Base-by-base conservation (phyloP, 192 early-diverging fungal species). In the Coemansia sp. region DNA sequence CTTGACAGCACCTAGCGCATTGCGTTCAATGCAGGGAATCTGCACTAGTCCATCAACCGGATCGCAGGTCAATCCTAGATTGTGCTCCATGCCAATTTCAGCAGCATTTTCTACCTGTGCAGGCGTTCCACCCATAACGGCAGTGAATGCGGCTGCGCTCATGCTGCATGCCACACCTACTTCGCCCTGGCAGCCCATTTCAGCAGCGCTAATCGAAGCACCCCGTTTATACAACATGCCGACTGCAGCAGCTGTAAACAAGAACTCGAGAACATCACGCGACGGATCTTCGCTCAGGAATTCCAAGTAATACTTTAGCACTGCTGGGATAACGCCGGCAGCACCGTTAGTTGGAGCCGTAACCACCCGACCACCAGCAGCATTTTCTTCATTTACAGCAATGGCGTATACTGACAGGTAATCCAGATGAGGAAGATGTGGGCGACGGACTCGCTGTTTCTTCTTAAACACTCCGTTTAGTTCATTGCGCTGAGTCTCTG, bases 101-200 rank as follows among this genome's bases (percentile, higher is more conserved):
- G 95, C 95, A 0, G 93, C 92, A 57, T 97, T 94, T 65, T 94
- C 93, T 6, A 97, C 87, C 80, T 94, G 92, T 42, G 86, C 83
- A 3, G 88, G 81, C 0, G 88, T 84, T 13, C 92, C 94, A 43
- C 94, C 94, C 93, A 97, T 94, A 5, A 97, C 93, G n/a, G 93
- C 93, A 5, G 92, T 85, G 56, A 95, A 95, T 1, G 86, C 95
- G 0, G 88, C 95, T 12, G 95, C 93, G 9, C 90, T 91, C 95
- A 97, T 97, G 28, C 88, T 89, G 69, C 95, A 98, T 10, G 95
- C 93, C 13, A 98, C 95, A 51, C 95, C 95, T 3, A 98, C 93
- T 76, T 98, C 95, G 42, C 95, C 95, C 66, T 94, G 93, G 70
- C 95, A 98, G 41, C 95, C 95, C 85, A 98, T 91, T 68, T 95